These are phyloP conservation scores for Aotearoamyces nothofagi DNA, from an alignment of 2,329 filamentous ascomycete genomes.

Conservation along the genomic window DNA sequence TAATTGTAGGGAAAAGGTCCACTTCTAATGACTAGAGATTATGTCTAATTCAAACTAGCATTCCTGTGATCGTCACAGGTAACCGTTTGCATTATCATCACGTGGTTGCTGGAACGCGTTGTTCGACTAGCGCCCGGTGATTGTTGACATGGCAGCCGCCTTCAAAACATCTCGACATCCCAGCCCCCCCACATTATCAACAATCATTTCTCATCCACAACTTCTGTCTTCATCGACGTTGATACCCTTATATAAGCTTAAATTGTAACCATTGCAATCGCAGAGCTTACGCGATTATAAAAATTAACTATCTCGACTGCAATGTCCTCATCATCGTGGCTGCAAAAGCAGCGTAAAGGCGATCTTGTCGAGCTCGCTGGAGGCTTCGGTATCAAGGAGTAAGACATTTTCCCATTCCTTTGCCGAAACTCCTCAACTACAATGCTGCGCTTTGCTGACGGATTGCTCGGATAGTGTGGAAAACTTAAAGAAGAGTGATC, in stretches of 20 bases:
- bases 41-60: too few relatives aligned
- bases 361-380: slow-evolving; percentile 65
- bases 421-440: too few relatives aligned
- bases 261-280: slow-evolving; percentile 18
- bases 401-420: slow-evolving; percentile 23
- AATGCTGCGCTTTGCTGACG: too few relatives aligned
- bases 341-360: slow-evolving; percentile 69
- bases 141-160: not conserved
- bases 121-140: not conserved
- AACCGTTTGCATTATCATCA: too few relatives aligned
- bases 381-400: slow-evolving; percentile 57
- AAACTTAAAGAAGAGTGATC: slow-evolving; percentile 58
- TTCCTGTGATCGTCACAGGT: too few relatives aligned
- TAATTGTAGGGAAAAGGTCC: too few relatives aligned
- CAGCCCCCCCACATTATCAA: too few relatives aligned
- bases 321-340: slow-evolving; percentile 59
- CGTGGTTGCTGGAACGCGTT: too few relatives aligned
- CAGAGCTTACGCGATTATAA: slow-evolving; percentile 29
- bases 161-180: too few relatives aligned
- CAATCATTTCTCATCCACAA: too few relatives aligned
- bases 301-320: slow-evolving; percentile 22
- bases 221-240: not conserved
- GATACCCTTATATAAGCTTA: not conserved
- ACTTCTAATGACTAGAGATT: too few relatives aligned
- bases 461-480: slow-evolving; percentile 22